Percentiles rank a stretch among this genome's conserved stretches.
Evolutionary conservation across 805 yeast species (phyloP).

Genomic region (Ogataea pilisensis): DNA sequence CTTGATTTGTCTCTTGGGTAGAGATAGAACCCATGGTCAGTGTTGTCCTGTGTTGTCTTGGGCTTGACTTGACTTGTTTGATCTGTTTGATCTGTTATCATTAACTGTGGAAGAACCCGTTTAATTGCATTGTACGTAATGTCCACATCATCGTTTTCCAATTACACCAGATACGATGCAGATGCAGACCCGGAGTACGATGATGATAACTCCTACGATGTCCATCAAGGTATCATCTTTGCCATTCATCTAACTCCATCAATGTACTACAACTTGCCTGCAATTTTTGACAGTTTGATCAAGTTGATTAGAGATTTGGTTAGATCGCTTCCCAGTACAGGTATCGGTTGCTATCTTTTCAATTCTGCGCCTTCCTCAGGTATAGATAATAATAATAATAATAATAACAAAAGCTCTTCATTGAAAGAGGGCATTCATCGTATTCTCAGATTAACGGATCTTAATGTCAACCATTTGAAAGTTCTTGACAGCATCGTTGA

Average conservation of each 20-base stretch:
- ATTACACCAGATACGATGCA: neutral
- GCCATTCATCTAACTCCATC: constrained; percentile 56
- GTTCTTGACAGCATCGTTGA: constrained; percentile 44
- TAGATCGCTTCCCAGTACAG: constrained; percentile 62
- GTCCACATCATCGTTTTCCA: neutral
- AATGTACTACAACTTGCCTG: constrained; percentile 35
- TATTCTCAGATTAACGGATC: constrained; percentile 48
- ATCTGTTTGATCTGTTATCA: too few species aligned
- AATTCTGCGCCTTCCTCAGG: constrained; percentile 34
- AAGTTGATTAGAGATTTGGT: constrained; percentile 65
- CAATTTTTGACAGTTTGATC: constrained; percentile 50
- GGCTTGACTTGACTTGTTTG: too few species aligned
- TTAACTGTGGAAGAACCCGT: neutral
- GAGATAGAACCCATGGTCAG: too few species aligned
- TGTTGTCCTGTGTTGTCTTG: too few species aligned
- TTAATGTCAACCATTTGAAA: constrained; percentile 58
- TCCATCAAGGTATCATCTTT: constrained; percentile 62
- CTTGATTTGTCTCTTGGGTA: too few species aligned
- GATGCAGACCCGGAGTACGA: constrained; percentile 2
- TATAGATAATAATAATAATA: constrained; percentile 3
- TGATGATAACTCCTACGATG: constrained; percentile 37
- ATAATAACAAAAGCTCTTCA: constrained; percentile 9
- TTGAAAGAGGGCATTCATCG: constrained; percentile 38
- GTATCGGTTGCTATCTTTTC: constrained; percentile 68
- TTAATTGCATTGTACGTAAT: neutral